Conservation (phyloP, 441 rosid species). For the California macrophylla region DNA sequence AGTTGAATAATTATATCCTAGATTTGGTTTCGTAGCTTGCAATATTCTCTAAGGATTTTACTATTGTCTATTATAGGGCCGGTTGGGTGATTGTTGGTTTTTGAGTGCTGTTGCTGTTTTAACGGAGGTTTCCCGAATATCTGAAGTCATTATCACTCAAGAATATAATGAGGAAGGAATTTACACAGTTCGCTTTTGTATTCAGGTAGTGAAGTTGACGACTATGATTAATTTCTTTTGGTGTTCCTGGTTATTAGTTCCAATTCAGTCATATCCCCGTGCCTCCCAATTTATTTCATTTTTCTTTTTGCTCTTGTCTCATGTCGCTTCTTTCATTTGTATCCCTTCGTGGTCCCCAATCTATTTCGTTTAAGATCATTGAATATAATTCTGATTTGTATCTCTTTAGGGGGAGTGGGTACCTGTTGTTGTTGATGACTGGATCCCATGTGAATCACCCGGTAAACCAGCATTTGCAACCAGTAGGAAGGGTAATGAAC, state of each 20-base stretch:
- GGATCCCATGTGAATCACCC: constrained; percentile 96
- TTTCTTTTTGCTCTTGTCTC: too few relatives aligned
- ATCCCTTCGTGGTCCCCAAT: too few relatives aligned
- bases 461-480: constrained; percentile 99
- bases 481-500: constrained; percentile 82
- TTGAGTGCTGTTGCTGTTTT: constrained; percentile 95
- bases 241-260: too few relatives aligned
- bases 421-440: constrained; percentile 98
- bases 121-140: constrained; percentile 87
- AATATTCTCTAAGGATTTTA: constrained; percentile 10
- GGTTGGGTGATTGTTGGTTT: constrained; percentile 99
- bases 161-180: constrained; percentile 99
- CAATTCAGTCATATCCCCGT: too few relatives aligned
- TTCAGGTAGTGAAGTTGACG: constrained; percentile 58
- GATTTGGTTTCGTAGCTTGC: constrained; percentile 10
- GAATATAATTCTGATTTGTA: constrained; percentile 9
- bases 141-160: constrained; percentile 95
- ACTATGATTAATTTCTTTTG: not conserved
- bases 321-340: too few relatives aligned
- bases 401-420: constrained; percentile 95
- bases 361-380: too few relatives aligned
- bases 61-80: constrained; percentile 54
- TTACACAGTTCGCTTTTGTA: constrained; percentile 98
- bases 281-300: too few relatives aligned
- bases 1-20: constrained; percentile 12